Base-by-base conservation (phyloP, 179 eudicot species). In the Nepenthes alata region DNA sequence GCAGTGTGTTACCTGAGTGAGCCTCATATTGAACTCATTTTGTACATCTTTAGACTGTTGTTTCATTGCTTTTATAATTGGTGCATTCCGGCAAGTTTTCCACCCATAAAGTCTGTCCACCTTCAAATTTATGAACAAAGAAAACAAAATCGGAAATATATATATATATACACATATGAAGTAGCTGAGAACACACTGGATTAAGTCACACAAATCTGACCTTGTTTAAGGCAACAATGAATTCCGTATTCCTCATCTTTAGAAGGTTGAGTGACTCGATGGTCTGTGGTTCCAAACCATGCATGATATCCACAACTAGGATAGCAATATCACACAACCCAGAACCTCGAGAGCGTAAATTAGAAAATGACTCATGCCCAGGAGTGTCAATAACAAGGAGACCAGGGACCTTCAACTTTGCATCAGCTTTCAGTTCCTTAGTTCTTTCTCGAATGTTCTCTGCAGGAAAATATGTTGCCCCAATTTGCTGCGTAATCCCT, bases 401-500 rank as follows among this genome's bases (percentile, higher is more conserved):
- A 65, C 96, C 97, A 6, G 97, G 97, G 53, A 91, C 97, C 6
- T 82, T 85, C 53, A 91, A 73, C 65, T 77, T 85, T 34, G 97
- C 97, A 81, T 91, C 97, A 70, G 90, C 90, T 83, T 91, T 91
- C 25, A 91, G 71, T 74, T 88, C 96, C 69, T 68, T 88, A 11
- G 96, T 91, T 68, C 97, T 82, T 53, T 91, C 96, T 14, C 97
- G 79, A 37, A 91, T 84, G 65, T 91, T 88, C 67, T 79, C 85
- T 50, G 97, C 94, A 53, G 96, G 97, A 67, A 91, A 85, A 68
- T 88, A 91, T 8, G 97, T 88, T n/a, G 97, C 97, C 60, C 97
- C 95, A 63, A 91, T 91, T 70, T 91, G 96, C 67, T 91, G 97
- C n/a, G 97, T 91, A 73, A 86, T 91, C 60, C 97, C 97, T 69